These are phyloP conservation scores for Cubamyces sp. DNA, from an alignment of 768 basidiomycete species.

Conservation along the genomic window DNA sequence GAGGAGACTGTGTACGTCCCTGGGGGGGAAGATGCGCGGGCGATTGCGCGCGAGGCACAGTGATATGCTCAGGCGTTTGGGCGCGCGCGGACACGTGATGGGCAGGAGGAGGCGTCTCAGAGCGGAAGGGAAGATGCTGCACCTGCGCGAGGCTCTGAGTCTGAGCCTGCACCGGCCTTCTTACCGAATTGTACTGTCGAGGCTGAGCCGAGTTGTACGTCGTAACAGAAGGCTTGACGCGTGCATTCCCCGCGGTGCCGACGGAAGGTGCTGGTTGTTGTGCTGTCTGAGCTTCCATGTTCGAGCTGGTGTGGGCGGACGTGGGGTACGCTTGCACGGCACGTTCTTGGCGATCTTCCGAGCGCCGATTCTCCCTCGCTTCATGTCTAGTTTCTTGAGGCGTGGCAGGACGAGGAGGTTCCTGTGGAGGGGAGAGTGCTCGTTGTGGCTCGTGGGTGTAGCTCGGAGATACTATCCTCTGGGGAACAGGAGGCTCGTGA, in stretches of 20 bases:
- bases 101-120: slow-evolving; percentile 18
- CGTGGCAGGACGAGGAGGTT: slow-evolving; percentile 10
- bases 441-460: slow-evolving; percentile 2
- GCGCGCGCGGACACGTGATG: slow-evolving; percentile 13
- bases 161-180: not conserved
- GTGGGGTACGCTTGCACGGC: slow-evolving; percentile 17
- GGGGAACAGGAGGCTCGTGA: not conserved
- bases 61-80: slow-evolving; percentile 8
- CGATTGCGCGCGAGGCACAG: slow-evolving; percentile 15
- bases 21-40: slow-evolving; percentile 6
- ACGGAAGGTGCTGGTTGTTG: slow-evolving; percentile 1
- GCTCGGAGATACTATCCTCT: not conserved
- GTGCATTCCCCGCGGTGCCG: not conserved
- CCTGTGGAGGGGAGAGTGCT: not conserved
- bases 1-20: slow-evolving; percentile 18
- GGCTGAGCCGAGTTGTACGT: slow-evolving; percentile 20
- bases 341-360: slow-evolving; percentile 19
- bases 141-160: slow-evolving; percentile 3
- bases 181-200: slow-evolving; percentile 10
- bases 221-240: slow-evolving; percentile 6
- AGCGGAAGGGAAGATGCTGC: slow-evolving; percentile 19
- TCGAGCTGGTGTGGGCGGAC: slow-evolving; percentile 26
- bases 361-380: slow-evolving; percentile 17
- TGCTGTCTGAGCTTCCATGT: slow-evolving; percentile 12
- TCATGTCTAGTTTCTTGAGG: slow-evolving; percentile 13